Percentiles rank a stretch among this genome's conserved stretches.
These are phyloP conservation scores for Emergomyces orientalis DNA, from an alignment of 2,329 filamentous ascomycete genomes.

Conservation along the genomic window DNA sequence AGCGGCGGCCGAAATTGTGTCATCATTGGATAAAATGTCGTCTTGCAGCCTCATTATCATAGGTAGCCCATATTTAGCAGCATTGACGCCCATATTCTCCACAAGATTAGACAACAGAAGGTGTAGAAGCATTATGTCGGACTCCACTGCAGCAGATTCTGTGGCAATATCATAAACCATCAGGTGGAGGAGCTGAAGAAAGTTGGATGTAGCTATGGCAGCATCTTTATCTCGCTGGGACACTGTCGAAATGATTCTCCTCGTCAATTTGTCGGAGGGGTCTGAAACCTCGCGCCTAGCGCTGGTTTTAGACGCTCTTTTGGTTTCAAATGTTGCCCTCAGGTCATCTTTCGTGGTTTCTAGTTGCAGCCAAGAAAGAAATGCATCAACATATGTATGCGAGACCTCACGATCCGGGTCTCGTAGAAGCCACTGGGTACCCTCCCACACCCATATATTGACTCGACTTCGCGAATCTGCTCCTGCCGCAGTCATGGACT, in stretches of 20 bases:
- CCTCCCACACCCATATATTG: slow-evolving; percentile 80
- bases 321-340: slow-evolving; percentile 50
- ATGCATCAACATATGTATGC: slow-evolving; percentile 73
- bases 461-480: slow-evolving; percentile 65
- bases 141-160: slow-evolving; percentile 60
- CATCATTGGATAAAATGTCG: slow-evolving; percentile 47
- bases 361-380: slow-evolving; percentile 75
- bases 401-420: slow-evolving; percentile 70
- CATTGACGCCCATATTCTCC: slow-evolving; percentile 71
- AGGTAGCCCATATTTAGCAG: slow-evolving; percentile 65
- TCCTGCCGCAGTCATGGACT: slow-evolving; percentile 49
- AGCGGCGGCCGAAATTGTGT: slow-evolving; percentile 42
- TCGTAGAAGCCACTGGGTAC: slow-evolving; percentile 85
- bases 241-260: slow-evolving; percentile 60
- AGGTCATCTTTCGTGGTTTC: slow-evolving; percentile 63
- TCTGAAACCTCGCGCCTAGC: slow-evolving; percentile 37
- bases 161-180: slow-evolving; percentile 82
- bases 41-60: slow-evolving; percentile 88
- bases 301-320: slow-evolving; percentile 36
- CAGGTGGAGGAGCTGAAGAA: slow-evolving; percentile 73
- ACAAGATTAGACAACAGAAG: slow-evolving; percentile 66
- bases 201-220: slow-evolving; percentile 51
- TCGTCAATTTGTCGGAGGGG: slow-evolving; percentile 35
- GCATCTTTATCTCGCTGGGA: slow-evolving; percentile 50
- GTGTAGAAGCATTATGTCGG: slow-evolving; percentile 68